A percentile compares a stretch with the other conserved stretches of the same genome.
phyloP scores from a whole-genome alignment of 2,329 filamentous ascomycete species.

The Acarospora socialis region DNA sequence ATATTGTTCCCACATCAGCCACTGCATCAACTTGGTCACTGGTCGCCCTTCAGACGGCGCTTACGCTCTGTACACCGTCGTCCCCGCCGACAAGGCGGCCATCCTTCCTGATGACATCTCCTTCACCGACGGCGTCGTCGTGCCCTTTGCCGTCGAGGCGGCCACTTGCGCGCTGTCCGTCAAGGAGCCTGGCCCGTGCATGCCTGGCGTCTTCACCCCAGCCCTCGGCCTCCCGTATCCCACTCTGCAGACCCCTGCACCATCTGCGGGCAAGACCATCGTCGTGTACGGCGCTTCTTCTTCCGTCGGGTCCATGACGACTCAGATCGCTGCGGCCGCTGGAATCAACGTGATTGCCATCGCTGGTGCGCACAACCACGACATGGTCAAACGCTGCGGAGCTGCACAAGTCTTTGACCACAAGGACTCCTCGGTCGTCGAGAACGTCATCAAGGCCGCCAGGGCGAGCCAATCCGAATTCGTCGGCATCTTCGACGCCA shows the following conservation, averaged over 20 bases:
- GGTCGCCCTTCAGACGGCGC: slow-evolving; percentile 18
- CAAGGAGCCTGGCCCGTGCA: slow-evolving; percentile 13
- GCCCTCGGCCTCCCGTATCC: slow-evolving; percentile 14
- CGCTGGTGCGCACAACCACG: slow-evolving; percentile 3
- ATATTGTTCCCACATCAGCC: slow-evolving; percentile 7
- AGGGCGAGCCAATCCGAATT: slow-evolving; percentile 11
- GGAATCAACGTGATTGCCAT: slow-evolving; percentile 6
- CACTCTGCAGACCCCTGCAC: slow-evolving; percentile 7
- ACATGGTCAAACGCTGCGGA: slow-evolving; percentile 3
- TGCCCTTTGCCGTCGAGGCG: slow-evolving; percentile 18
- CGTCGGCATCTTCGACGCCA: slow-evolving; percentile 18
- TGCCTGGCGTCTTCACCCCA: slow-evolving; percentile 11
- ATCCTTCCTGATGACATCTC: slow-evolving; percentile 13
- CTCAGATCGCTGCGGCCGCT: slow-evolving; percentile 13
- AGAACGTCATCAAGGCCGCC: slow-evolving; percentile 13
- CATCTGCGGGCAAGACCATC: slow-evolving; percentile 13
- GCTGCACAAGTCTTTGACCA: slow-evolving; percentile 17
- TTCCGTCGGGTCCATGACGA: slow-evolving; percentile 12
- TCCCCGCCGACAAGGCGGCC: slow-evolving; percentile 15
- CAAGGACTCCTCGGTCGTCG: slow-evolving; percentile 13
- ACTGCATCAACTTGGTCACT: slow-evolving; percentile 17
- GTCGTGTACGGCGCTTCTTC: slow-evolving; percentile 12
- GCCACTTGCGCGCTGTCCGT: slow-evolving; percentile 18
- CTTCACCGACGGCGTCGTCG: slow-evolving; percentile 10
- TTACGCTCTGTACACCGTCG: slow-evolving; percentile 16